Conservation (phyloP, 2,329 filamentous ascomycete species). For the Trichoderma arundinaceum region DNA sequence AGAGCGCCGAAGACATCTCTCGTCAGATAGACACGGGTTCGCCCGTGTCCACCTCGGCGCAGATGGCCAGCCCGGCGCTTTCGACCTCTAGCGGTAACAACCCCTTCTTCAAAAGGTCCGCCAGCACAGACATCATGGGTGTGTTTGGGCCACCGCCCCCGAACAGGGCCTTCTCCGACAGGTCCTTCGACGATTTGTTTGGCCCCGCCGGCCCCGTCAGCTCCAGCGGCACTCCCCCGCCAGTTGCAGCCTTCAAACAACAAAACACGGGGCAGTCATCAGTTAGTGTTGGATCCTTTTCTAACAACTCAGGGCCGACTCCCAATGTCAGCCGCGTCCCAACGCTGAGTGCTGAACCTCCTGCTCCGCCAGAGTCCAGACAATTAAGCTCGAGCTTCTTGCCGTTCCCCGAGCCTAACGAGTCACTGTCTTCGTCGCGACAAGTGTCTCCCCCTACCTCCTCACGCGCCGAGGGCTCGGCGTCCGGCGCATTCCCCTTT, state of each 20-base stretch:
- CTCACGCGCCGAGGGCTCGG: conserved; percentile 57
- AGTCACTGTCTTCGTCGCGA: conserved; percentile 77
- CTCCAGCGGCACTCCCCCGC: conserved; percentile 51
- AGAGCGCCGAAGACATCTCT: conserved; percentile 64
- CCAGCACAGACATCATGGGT: conserved; percentile 64
- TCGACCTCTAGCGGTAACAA: conserved; percentile 81
- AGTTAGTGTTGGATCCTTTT: conserved; percentile 57
- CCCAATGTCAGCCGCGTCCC: conserved; percentile 67
- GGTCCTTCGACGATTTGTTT: conserved; percentile 85
- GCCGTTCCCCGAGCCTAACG: conserved; percentile 69
- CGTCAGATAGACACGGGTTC: conserved; percentile 60
- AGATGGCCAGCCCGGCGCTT: conserved; percentile 71
- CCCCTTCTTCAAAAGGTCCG: conserved; percentile 84
- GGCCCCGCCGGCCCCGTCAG: conserved; percentile 66
- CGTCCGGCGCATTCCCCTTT: conserved; percentile 39
- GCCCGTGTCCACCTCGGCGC: conserved; percentile 52
- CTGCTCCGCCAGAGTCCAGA: conserved; percentile 71
- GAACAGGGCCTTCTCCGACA: conserved; percentile 59
- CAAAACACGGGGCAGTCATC: conserved; percentile 64
- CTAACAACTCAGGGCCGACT: conserved; percentile 60
- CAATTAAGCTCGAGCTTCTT: conserved; percentile 80
- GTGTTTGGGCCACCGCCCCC: conserved; percentile 58
- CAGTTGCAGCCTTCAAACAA: conserved; percentile 51
- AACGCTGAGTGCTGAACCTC: conserved; percentile 61
- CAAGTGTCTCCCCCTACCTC: conserved; percentile 74